Percentiles rank a stretch among this genome's conserved stretches.
Evolutionary conservation across 192 early-diverging fungal species (phyloP).

Genomic region (Funneliformis mosseae): DNA sequence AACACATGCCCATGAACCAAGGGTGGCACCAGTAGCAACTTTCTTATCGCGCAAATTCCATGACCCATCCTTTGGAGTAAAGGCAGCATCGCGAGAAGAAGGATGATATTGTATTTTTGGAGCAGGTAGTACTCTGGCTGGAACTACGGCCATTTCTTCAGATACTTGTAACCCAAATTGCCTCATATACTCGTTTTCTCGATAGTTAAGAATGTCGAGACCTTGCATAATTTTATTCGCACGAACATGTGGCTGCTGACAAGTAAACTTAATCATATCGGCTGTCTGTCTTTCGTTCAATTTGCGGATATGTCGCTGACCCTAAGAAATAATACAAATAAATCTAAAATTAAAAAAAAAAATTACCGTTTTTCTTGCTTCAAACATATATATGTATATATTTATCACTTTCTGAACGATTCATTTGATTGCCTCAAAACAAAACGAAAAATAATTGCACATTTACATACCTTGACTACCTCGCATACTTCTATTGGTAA

Average conservation of each 20-base stretch:
- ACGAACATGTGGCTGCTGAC: conserved; percentile 81
- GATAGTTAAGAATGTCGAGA: conserved; percentile 63
- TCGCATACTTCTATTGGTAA: conserved; percentile 93
- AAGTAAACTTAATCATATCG: conserved; percentile 95
- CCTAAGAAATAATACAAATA: conserved; percentile 48
- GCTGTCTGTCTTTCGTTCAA: conserved; percentile 75
- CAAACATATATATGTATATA: no score
- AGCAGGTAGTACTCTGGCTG: conserved; percentile 74
- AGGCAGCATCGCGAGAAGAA: conserved; percentile 44
- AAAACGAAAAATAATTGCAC: no score
- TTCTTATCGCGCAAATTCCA: conserved; percentile 89
- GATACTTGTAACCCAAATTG: background rate
- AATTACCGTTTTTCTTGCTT: no score
- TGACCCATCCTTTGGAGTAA: conserved; percentile 68
- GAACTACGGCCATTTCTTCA: conserved; percentile 39
- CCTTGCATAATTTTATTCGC: conserved; percentile 79
- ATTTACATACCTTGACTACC: conserved; percentile 50
- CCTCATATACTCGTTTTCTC: conserved; percentile 61
- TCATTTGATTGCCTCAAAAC: no score
- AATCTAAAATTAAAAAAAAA: background rate
- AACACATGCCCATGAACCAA: conserved; percentile 80
- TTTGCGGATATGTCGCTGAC: conserved; percentile 53
- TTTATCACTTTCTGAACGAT: no score
- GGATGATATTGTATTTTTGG: conserved; percentile 72
- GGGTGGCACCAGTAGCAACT: conserved; percentile 73